Base-by-base conservation (phyloP, 345 rosid species). In the Microthlaspi erraticum region DNA sequence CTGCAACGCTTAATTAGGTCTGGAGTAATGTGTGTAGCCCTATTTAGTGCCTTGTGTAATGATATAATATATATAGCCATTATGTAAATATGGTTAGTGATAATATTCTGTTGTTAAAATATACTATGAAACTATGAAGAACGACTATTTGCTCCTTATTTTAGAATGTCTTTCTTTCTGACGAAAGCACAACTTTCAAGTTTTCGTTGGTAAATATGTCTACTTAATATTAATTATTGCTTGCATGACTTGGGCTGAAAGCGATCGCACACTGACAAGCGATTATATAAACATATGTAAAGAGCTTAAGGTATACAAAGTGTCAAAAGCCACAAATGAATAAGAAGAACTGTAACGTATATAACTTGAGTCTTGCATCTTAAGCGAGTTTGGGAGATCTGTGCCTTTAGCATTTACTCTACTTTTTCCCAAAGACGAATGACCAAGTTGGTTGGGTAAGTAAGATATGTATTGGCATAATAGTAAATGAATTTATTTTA, bases 71-170 rank as follows among this genome's bases (percentile, higher is more conserved):
- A 55, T 20, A 41, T 37, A 60, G 67, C 10, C 18, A 41, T 50
- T 66, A 59, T 74, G 78, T 74, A 74, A 66, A 74, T 74, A 32
- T 66, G 32, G 52, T 64, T 65, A 65, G 60, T 65, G 10, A 46
- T 73, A 66, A 29, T 18, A 5, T 31, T 52, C 12, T 39, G 46
- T 9, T 61, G 44, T 44, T 53, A 13, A 16, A 39, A 41, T 69
- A 37, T 39, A 23, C 39, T 45, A 68, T 10, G 26, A 45, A 42
- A n/a, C n/a, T n/a, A n/a, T n/a, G 64, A 63, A 44, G 18, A 19
- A 31, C 11, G n/a, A n/a, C 26, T 13, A 31, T 44, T 60, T 41
- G 39, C 34, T 39, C 41, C 10, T 53, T 45, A 4, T 32, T 45
- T 17, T 32, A n/a, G 9, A 26, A 14, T 48, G 48, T 20, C n/a